Percentiles rank a stretch among this genome's conserved stretches.
phyloP scores from a whole-genome alignment of 2,329 filamentous ascomycete species.

The Hypoxylon sp. region DNA sequence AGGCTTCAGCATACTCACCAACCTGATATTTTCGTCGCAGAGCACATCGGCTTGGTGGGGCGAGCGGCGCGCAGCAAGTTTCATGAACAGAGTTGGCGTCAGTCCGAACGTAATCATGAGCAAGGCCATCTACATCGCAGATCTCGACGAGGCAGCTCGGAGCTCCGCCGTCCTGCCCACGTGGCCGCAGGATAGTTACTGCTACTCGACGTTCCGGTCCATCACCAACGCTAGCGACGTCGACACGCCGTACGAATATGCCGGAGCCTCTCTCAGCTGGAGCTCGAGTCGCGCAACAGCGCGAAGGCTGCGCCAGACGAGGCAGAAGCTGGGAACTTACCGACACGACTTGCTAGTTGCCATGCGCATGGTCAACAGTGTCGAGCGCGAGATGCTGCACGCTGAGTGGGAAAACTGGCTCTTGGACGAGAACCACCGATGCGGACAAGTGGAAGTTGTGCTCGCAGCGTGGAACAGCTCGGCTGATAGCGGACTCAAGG shows the following conservation, averaged over 20 bases:
- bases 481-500: conserved; percentile 4
- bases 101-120: conserved; percentile 82
- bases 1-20: conserved; percentile 73
- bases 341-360: conserved; percentile 91
- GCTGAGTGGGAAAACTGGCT: conserved; percentile 97
- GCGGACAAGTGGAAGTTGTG: conserved; percentile 66
- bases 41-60: conserved; percentile 83
- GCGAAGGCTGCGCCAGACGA: conserved; percentile 76
- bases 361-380: conserved; percentile 85
- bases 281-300: conserved; percentile 63
- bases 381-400: conserved; percentile 85
- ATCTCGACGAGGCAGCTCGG: conserved; percentile 72
- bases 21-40: conserved; percentile 77
- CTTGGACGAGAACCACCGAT: conserved; percentile 77
- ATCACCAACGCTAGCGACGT: conserved; percentile 66
- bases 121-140: conserved; percentile 82
- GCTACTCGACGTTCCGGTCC: conserved; percentile 68
- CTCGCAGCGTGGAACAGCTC: conserved; percentile 47
- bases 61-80: conserved; percentile 80
- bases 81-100: conserved; percentile 84
- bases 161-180: conserved; percentile 48
- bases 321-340: conserved; percentile 83
- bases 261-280: conserved; percentile 57
- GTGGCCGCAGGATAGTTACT: conserved; percentile 59
- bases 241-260: conserved; percentile 64